A percentile compares a stretch with the other conserved stretches of the same genome.
Evolutionary conservation across 2,329 filamentous ascomycete genomes (phyloP).

Genomic region (Talaromyces sp.): DNA sequence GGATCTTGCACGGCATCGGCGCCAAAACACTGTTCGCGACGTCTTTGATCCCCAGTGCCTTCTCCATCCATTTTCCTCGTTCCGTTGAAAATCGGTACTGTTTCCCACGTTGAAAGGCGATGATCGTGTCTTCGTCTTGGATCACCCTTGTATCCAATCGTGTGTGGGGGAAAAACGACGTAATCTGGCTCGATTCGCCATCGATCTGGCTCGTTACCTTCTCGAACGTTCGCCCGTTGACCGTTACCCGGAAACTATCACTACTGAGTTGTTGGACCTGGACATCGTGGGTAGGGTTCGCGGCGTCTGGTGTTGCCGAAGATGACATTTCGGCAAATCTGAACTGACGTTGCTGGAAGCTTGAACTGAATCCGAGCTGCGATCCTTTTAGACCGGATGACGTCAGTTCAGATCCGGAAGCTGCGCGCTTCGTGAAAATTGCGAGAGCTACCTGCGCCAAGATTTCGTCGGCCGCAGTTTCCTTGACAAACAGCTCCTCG

Average conservation of each 20-base stretch:
- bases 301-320: constrained; percentile 42
- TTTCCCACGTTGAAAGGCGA: constrained; percentile 70
- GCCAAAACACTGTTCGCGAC: constrained; percentile 78
- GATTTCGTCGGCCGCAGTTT: constrained; percentile 65
- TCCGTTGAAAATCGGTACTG: constrained; percentile 58
- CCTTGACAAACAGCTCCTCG: constrained; percentile 70
- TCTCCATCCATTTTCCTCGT: constrained; percentile 76
- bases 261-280: constrained; percentile 53
- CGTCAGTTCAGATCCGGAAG: constrained; percentile 29
- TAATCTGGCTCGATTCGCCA: constrained; percentile 50
- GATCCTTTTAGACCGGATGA: constrained; percentile 31
- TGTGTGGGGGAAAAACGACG: constrained; percentile 77
- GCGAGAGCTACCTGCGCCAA: constrained; percentile 85
- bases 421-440: constrained; percentile 56
- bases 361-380: constrained; percentile 59
- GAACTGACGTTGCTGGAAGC: constrained; percentile 63
- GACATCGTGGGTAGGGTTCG: constrained; percentile 43
- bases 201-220: constrained; percentile 52
- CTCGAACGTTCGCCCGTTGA: constrained; percentile 40
- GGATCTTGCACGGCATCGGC: constrained; percentile 96
- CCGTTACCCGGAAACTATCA: constrained; percentile 50
- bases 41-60: constrained; percentile 81
- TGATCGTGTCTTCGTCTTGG: constrained; percentile 51
- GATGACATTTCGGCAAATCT: constrained; percentile 52
- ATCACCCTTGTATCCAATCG: constrained; percentile 79